Percentiles rank a stretch among this genome's conserved stretches.
These are phyloP conservation scores for Acacia crassicarpa DNA, from an alignment of 306 rosid genomes.

Conservation along the genomic window DNA sequence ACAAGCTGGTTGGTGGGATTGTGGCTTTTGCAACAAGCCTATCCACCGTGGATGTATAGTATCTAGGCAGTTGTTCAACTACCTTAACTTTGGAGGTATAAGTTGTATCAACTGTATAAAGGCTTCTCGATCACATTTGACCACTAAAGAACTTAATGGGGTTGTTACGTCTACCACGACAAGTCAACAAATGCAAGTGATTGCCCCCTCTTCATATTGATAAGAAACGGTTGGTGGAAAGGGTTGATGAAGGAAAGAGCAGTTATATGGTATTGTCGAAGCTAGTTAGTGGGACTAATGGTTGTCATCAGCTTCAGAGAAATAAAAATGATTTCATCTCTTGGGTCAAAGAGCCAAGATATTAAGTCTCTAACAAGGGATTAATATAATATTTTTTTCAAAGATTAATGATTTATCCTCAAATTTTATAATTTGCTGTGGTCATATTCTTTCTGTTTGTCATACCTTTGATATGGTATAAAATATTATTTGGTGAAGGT, in stretches of 20 bases:
- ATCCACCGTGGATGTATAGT: constrained; percentile 84
- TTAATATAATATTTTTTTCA: no score
- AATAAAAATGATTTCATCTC: constrained; percentile 31
- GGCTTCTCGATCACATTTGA: constrained; percentile 45
- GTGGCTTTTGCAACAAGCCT: constrained; percentile 78
- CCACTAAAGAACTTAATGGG: constrained; percentile 47
- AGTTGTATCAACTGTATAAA: constrained; percentile 69
- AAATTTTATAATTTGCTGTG: no score
- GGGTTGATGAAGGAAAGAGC: constrained; percentile 74
- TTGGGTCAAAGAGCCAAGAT: constrained; percentile 47
- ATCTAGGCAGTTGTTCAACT: constrained; percentile 65
- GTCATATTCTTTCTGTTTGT: no score
- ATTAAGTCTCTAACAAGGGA: constrained; percentile 46
- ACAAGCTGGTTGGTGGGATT: constrained; percentile 85
- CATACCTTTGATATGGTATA: no score
- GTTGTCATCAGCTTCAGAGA: constrained; percentile 35
- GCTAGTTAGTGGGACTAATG: constrained; percentile 56
- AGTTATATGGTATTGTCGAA: constrained; percentile 77
- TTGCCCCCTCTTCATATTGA: constrained; percentile 48
- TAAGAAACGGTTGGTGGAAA: constrained; percentile 38
- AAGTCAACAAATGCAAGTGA: constrained; percentile 48
- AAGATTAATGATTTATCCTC: no score
- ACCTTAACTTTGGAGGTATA: constrained; percentile 82
- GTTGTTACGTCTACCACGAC: constrained; percentile 45
- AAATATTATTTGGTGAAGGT: no score